Conservation (phyloP, 2,329 filamentous ascomycete genomes). For the Elsinoe australis region DNA sequence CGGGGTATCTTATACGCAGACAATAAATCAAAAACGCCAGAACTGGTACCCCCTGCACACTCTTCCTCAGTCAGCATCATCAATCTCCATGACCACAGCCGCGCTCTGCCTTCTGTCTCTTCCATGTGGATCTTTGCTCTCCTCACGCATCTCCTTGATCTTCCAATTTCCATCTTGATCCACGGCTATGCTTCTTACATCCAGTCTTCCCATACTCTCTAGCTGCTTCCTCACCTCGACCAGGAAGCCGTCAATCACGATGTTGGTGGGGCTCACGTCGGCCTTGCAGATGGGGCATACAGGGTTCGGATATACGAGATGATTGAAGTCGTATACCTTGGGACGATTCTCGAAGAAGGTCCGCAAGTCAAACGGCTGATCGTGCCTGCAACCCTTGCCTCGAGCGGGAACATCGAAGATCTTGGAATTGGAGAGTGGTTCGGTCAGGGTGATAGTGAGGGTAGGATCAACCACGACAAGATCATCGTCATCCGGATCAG, state of each 20-base stretch:
- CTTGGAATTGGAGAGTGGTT: slow-evolving; percentile 38
- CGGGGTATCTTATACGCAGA: too few relatives aligned
- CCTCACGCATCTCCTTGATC: neutral
- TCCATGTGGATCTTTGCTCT: too few relatives aligned
- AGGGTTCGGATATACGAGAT: slow-evolving; percentile 69
- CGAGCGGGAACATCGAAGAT: slow-evolving; percentile 67
- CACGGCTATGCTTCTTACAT: slow-evolving; percentile 55
- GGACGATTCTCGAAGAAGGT: slow-evolving; percentile 65
- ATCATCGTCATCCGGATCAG: slow-evolving; percentile 52
- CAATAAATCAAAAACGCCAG: too few relatives aligned
- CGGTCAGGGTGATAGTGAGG: slow-evolving; percentile 39
- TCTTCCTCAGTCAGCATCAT: neutral
- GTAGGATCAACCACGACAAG: slow-evolving; percentile 35
- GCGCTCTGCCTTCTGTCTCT: too few relatives aligned
- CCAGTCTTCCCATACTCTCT: slow-evolving; percentile 26
- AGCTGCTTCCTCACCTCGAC: slow-evolving; percentile 49
- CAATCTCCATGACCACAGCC: slow-evolving; percentile 4
- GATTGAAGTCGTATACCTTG: slow-evolving; percentile 32
- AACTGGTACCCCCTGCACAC: too few relatives aligned
- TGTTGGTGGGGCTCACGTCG: slow-evolving; percentile 66
- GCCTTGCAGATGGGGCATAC: slow-evolving; percentile 73
- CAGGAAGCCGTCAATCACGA: slow-evolving; percentile 70
- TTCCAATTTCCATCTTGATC: slow-evolving; percentile 59
- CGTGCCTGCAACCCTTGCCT: slow-evolving; percentile 61
- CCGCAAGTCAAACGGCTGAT: slow-evolving; percentile 84